These are phyloP conservation scores for Microcyclosporella mali DNA, from an alignment of 2,329 filamentous ascomycete species.

Conservation along the genomic window DNA sequence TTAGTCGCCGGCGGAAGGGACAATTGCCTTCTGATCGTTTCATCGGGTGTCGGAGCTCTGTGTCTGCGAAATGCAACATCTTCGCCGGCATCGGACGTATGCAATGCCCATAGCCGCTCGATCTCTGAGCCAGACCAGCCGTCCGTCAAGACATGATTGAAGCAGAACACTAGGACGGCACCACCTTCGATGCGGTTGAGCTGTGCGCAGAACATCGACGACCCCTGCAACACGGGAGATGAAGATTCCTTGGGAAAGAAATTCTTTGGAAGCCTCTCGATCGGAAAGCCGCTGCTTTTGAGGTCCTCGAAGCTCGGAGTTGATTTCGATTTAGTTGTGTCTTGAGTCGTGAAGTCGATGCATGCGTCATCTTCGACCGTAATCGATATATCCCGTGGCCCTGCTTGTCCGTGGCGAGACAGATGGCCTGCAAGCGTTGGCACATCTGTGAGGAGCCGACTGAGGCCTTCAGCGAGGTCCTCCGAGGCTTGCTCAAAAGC, in stretches of 20 bases:
- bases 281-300: conserved; percentile 9
- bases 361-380: conserved; percentile 7
- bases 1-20: conserved; percentile 9
- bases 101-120: conserved; percentile 15
- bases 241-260: conserved; percentile 9
- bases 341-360: conserved; percentile 11
- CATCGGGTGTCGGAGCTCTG: conserved; percentile 3
- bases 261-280: conserved; percentile 6
- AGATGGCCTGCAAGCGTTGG: conserved; percentile 13
- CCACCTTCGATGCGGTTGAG: conserved; percentile 13
- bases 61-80: conserved; percentile 3
- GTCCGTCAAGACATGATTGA: conserved; percentile 17
- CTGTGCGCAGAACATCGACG: conserved; percentile 12
- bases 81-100: conserved; percentile 12
- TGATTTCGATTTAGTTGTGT: conserved; percentile 1
- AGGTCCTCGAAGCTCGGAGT: conserved; percentile 11
- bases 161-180: conserved; percentile 11
- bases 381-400: conserved; percentile 12
- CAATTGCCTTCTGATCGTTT: conserved; percentile 8
- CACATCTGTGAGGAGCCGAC: conserved; percentile 12
- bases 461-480: conserved; percentile 11
- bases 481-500: conserved; percentile 4
- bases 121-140: conserved; percentile 9
- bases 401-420: conserved; percentile 4
- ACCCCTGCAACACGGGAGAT: conserved; percentile 9